Evolutionary conservation across 768 basidiomycete species (phyloP), one percentile per base, ranked within the genome.

Genomic region (Scleroderma bovista): DNA sequence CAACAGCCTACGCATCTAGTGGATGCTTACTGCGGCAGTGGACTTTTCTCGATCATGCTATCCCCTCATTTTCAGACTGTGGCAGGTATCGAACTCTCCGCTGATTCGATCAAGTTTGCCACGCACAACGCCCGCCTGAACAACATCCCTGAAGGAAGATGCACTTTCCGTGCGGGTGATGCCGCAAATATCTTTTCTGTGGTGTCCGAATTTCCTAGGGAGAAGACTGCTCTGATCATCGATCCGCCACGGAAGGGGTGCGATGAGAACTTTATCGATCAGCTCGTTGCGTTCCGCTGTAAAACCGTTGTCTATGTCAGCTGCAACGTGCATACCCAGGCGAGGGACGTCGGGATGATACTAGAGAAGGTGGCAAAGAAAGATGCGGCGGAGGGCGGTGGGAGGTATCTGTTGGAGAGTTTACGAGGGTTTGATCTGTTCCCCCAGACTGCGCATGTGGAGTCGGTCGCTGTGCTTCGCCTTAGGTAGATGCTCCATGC

Each of bases 171-270:
- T 39, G 75, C 81, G 1, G 95, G 93, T 6, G 88, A 94, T 59
- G 93, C 93, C 2, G 81, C 86, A 46, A 78, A 88, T 60, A 93
- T 98, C 55, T 98, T 97, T 61, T 68, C 70, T 1, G 73, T 72
- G 11, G 86, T 89, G 2, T 57, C 62, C 2, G 69, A 76, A 37
- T 93, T 91, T 62, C 89, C 88, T 0, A 69, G 80, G 0, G 70
- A 69, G 2, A 66, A 71, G 50, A 89, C 90, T 8, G 88, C 77
- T 5, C 73, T 93, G 42, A 69, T 93, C 38, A 82, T 91, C 62
- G 88, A 99, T 64, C 96, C 96, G 1, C 96, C 95, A 6, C 75
- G 95, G 54, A 98, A 97, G 66, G 96, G 96, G 19, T 95, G 90
- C 61, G 93, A 95, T 66, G 79, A 81, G 40, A 69, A 72, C 20